Conservation (phyloP, 768 basidiomycete genomes). For the Leccinum barrowsii region DNA sequence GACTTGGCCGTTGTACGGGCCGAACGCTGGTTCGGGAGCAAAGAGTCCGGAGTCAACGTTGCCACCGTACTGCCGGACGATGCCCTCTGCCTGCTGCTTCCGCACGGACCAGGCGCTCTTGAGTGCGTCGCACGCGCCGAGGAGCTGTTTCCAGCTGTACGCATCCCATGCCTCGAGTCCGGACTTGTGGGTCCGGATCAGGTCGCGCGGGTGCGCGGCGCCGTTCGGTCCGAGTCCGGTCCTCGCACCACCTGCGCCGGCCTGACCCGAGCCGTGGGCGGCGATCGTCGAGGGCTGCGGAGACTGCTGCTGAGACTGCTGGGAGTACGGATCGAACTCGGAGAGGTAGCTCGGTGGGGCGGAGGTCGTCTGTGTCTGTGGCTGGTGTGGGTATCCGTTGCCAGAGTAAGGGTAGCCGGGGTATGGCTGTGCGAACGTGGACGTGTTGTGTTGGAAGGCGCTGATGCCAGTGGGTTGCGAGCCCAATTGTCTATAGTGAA, state of each 20-base stretch:
- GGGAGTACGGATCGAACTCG: constrained; percentile 41
- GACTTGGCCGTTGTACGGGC: constrained; percentile 46
- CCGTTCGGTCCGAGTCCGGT: constrained; percentile 17
- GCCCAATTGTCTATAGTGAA: constrained; percentile 22
- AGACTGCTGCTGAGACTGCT: constrained; percentile 3
- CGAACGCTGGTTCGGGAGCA: constrained; percentile 33
- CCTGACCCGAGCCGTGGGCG: not conserved
- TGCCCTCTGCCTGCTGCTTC: constrained; percentile 50
- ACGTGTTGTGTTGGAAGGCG: constrained; percentile 45
- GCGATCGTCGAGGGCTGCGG: not conserved
- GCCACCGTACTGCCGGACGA: constrained; percentile 43
- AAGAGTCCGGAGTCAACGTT: constrained; percentile 33
- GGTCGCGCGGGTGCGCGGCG: constrained; percentile 60
- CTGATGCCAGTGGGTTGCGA: constrained; percentile 30
- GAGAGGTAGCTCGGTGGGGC: constrained; percentile 26
- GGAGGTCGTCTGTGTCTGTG: constrained; percentile 12
- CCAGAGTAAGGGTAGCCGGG: constrained; percentile 28
- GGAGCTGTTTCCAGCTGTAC: constrained; percentile 68
- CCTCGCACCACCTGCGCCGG: not conserved
- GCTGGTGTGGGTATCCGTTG: constrained; percentile 21
- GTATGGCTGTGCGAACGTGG: constrained; percentile 55
- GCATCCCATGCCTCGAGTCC: constrained; percentile 71
- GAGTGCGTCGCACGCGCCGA: constrained; percentile 59
- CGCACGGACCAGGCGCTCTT: constrained; percentile 62
- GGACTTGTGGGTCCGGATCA: constrained; percentile 59